phyloP scores from a whole-genome alignment of 352 stramenopile genomes.

The Pythium diclinum region DNA sequence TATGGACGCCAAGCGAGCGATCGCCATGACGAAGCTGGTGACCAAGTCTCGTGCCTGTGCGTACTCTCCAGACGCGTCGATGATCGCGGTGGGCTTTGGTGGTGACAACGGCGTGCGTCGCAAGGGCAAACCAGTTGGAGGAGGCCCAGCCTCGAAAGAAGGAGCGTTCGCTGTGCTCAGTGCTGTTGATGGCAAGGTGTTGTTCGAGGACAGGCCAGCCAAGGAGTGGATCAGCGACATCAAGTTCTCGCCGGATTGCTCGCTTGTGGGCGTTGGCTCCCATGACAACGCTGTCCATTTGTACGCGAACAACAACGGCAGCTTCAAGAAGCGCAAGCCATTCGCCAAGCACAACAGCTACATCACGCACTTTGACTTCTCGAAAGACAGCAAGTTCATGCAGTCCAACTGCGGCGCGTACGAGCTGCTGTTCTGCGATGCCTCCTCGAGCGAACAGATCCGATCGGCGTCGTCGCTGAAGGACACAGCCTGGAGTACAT shows the following conservation, averaged over 20 bases:
- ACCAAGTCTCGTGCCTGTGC: conserved; percentile 69
- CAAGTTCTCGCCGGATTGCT: conserved; percentile 63
- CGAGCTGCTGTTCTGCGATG: conserved; percentile 91
- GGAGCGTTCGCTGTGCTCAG: conserved; percentile 44
- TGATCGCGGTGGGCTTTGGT: conserved; percentile 81
- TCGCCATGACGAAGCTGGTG: conserved; percentile 35
- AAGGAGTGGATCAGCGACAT: conserved; percentile 81
- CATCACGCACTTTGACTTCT: conserved; percentile 86
- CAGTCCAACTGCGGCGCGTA: conserved; percentile 86
- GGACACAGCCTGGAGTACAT: conserved; percentile 87
- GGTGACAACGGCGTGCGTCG: conserved; percentile 56
- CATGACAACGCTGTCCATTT: conserved; percentile 76
- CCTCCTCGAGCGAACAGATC: conserved; percentile 77
- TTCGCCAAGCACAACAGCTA: conserved; percentile 83
- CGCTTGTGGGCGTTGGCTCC: conserved; percentile 52
- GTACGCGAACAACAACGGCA: conserved; percentile 29
- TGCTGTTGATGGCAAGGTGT: conserved; percentile 26
- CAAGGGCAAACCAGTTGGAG: conserved; percentile 25
- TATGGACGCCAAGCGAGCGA: conserved; percentile 51
- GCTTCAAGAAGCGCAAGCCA: conserved; percentile 60
- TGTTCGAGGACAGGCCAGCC: conserved; percentile 58
- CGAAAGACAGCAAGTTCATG: conserved; percentile 53
- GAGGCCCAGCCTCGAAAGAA: conserved; percentile 36
- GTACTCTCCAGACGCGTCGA: conserved; percentile 83
- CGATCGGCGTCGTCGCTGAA: conserved; percentile 61